Evolutionary conservation across 805 yeast species (phyloP).

Genomic region (Metschnikowia rubicola): DNA sequence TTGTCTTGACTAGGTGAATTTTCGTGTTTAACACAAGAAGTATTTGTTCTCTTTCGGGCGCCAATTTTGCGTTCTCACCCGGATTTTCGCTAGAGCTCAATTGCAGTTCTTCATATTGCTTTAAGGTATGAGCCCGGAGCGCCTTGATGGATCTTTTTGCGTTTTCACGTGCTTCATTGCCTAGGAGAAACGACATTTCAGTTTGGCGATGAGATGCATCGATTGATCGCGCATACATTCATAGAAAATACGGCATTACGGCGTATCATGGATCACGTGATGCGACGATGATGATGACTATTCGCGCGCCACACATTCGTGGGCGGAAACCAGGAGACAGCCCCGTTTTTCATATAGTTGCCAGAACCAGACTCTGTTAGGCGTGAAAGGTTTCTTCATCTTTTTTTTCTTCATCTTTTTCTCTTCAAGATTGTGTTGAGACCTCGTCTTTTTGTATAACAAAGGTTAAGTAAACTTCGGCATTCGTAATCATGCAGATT

Average conservation of each 20-base stretch:
- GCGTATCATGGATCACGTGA: background rate
- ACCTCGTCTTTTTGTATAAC: background rate
- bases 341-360: too few relatives aligned
- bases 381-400: too few relatives aligned
- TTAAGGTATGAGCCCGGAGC: constrained; percentile 12
- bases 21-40: constrained; percentile 47
- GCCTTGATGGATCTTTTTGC: constrained; percentile 17
- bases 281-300: too few relatives aligned
- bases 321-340: too few relatives aligned
- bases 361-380: too few relatives aligned
- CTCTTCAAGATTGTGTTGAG: background rate
- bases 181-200: constrained; percentile 18
- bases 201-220: background rate
- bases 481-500: constrained; percentile 1
- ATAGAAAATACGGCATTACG: too few relatives aligned
- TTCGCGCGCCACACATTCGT: too few relatives aligned
- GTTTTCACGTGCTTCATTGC: constrained; percentile 18
- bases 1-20: constrained; percentile 39
- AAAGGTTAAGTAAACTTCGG: too few relatives aligned
- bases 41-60: constrained; percentile 23
- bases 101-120: constrained; percentile 6
- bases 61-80: background rate
- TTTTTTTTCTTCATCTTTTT: too few relatives aligned
- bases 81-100: background rate
- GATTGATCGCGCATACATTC: background rate